Evolutionary conservation across 179 eudicot genomes (phyloP).

Genomic region (Beta lomatogona): DNA sequence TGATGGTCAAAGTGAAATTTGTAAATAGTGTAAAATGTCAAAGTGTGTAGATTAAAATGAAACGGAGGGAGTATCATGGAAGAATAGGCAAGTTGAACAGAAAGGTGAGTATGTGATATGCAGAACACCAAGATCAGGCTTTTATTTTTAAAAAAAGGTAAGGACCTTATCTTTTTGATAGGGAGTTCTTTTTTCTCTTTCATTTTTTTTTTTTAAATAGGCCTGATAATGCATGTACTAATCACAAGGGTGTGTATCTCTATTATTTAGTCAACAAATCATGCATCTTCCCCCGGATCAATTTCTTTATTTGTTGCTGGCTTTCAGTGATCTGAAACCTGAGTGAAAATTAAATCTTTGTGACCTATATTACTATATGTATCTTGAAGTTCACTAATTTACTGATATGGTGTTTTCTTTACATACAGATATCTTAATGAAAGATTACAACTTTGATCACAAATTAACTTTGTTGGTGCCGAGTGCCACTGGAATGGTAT

Average conservation of each 20-base stretch:
- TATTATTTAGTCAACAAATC: neutral
- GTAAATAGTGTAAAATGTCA: too few relatives aligned
- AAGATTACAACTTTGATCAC: constrained; percentile 86
- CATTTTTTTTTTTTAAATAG: too few relatives aligned
- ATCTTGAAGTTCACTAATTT: neutral
- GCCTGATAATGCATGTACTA: neutral
- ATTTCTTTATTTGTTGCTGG: too few relatives aligned
- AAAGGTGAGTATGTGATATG: too few relatives aligned
- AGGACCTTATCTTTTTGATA: too few relatives aligned
- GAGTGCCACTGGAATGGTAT: constrained; percentile 79
- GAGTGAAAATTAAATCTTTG: neutral
- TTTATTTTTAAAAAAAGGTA: too few relatives aligned
- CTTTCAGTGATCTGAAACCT: neutral
- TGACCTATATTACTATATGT: neutral
- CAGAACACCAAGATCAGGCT: too few relatives aligned
- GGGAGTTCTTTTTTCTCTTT: too few relatives aligned
- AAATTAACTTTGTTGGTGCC: constrained; percentile 72
- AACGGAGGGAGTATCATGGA: too few relatives aligned
- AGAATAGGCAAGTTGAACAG: too few relatives aligned
- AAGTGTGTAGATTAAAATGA: too few relatives aligned
- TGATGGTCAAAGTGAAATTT: too few relatives aligned
- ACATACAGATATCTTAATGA: constrained; percentile 77
- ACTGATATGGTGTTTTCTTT: neutral
- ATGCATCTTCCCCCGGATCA: neutral
- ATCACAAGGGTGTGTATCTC: neutral